Evolutionary conservation across 2,329 filamentous ascomycete genomes (phyloP).

Genomic region (Lasiodiplodia hormozganensis): DNA sequence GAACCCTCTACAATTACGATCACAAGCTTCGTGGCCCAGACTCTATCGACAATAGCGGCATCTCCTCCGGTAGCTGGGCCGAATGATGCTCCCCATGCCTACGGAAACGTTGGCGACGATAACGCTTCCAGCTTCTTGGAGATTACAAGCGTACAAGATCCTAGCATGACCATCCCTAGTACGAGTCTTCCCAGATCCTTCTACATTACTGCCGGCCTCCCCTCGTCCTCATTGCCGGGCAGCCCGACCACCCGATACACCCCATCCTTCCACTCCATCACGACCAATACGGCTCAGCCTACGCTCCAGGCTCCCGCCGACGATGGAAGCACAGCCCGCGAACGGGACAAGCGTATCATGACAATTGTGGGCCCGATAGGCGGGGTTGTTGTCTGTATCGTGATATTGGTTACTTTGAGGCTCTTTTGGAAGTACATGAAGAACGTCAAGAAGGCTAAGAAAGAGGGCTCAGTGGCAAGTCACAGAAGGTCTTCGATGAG

Average conservation of each 20-base stretch:
- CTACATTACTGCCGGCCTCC: not conserved
- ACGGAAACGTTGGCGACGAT: not conserved
- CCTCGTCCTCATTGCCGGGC: not conserved
- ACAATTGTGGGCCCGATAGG: not conserved
- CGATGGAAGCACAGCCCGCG: not conserved
- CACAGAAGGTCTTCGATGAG: too few species aligned
- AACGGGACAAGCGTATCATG: not conserved
- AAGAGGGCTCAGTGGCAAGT: not conserved
- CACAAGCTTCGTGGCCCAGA: not conserved
- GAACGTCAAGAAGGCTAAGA: not conserved
- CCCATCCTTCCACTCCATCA: not conserved
- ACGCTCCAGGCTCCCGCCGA: not conserved
- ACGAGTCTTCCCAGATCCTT: not conserved
- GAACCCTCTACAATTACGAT: not conserved
- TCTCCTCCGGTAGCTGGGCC: not conserved
- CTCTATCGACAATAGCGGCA: not conserved
- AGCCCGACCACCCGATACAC: not conserved
- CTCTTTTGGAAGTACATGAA: constrained; percentile 1
- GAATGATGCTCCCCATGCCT: not conserved
- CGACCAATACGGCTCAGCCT: not conserved
- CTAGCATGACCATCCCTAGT: not conserved
- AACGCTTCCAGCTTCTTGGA: not conserved
- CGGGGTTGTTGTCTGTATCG: not conserved
- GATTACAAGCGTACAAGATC: not conserved
- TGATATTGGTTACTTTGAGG: not conserved